These are phyloP conservation scores for Agarophyton chilense DNA, from an alignment of 23 red algal genomes.

Conservation along the genomic window DNA sequence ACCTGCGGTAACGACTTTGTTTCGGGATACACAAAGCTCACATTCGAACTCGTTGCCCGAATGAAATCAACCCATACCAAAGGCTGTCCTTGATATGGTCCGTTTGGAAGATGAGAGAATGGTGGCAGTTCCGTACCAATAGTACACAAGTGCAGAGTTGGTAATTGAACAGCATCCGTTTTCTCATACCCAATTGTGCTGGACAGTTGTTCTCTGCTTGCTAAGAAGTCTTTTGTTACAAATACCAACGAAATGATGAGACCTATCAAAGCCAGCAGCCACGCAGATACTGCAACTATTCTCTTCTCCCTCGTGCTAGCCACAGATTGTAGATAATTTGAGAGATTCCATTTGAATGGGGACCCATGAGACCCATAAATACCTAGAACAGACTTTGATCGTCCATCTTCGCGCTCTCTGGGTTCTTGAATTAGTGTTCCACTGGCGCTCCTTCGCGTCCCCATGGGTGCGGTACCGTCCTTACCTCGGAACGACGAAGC, in stretches of 20 bases:
- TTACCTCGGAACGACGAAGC: not conserved
- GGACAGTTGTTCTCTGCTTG: constrained; percentile 41
- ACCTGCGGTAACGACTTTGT: constrained; percentile 47
- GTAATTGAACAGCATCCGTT: constrained; percentile 13
- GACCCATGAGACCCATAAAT: constrained; percentile 6
- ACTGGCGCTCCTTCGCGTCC: not conserved
- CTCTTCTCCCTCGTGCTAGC: constrained; percentile 61
- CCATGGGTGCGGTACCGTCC: not conserved
- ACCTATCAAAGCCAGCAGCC: constrained; percentile 45
- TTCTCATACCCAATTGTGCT: constrained; percentile 42
- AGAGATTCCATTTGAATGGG: constrained; percentile 44
- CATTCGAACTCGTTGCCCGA: not conserved
- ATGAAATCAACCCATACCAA: constrained; percentile 59
- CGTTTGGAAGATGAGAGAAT: constrained; percentile 23
- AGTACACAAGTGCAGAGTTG: constrained; percentile 48
- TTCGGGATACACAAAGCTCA: constrained; percentile 36
- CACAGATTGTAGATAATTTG: constrained; percentile 56
- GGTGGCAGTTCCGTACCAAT: constrained; percentile 31
- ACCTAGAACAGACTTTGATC: not conserved
- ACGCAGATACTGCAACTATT: constrained; percentile 58
- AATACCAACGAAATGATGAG: constrained; percentile 63
- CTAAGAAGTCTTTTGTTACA: constrained; percentile 69
- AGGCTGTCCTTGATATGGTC: constrained; percentile 50
- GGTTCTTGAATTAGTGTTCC: not conserved
- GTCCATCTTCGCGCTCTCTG: not conserved